These are phyloP conservation scores for Trichoderma brevicompactum DNA, from an alignment of 2,329 filamentous ascomycete genomes.

Conservation along the genomic window DNA sequence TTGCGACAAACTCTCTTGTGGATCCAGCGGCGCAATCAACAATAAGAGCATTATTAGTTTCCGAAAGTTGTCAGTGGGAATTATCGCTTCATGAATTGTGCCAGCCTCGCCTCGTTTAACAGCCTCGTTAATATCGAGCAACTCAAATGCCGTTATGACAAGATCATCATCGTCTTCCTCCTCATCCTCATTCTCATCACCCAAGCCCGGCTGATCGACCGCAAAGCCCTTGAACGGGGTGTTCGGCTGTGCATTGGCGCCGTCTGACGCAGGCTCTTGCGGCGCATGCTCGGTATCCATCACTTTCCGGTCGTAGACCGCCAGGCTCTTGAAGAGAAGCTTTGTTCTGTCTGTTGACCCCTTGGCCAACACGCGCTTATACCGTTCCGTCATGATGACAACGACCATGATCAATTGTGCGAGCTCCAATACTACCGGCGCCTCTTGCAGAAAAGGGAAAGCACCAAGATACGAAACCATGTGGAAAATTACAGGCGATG, in stretches of 20 bases:
- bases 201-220: slow-evolving; percentile 51
- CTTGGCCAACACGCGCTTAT: slow-evolving; percentile 64
- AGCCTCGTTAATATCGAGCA: slow-evolving; percentile 66
- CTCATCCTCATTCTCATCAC: slow-evolving; percentile 51
- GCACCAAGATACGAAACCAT: slow-evolving; percentile 73
- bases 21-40: slow-evolving; percentile 65
- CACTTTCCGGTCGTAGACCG: slow-evolving; percentile 68
- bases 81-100: slow-evolving; percentile 65
- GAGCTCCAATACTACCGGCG: slow-evolving; percentile 70
- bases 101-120: slow-evolving; percentile 57
- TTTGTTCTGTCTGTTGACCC: slow-evolving; percentile 63
- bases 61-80: slow-evolving; percentile 74
- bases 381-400: slow-evolving; percentile 72
- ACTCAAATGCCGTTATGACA: slow-evolving; percentile 69
- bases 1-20: slow-evolving; percentile 67
- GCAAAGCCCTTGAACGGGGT: slow-evolving; percentile 48
- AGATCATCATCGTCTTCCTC: slow-evolving; percentile 64
- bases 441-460: slow-evolving; percentile 73
- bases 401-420: slow-evolving; percentile 74
- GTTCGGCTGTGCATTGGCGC: background rate
- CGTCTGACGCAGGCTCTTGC: slow-evolving; percentile 1
- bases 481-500: slow-evolving; percentile 71
- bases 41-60: slow-evolving; percentile 72
- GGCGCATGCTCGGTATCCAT: slow-evolving; percentile 39
- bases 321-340: slow-evolving; percentile 71